Evolutionary conservation across 2,329 filamentous ascomycete species (phyloP), one percentile per base, ranked within the genome.

Genomic region (Talaromyces sp.): DNA sequence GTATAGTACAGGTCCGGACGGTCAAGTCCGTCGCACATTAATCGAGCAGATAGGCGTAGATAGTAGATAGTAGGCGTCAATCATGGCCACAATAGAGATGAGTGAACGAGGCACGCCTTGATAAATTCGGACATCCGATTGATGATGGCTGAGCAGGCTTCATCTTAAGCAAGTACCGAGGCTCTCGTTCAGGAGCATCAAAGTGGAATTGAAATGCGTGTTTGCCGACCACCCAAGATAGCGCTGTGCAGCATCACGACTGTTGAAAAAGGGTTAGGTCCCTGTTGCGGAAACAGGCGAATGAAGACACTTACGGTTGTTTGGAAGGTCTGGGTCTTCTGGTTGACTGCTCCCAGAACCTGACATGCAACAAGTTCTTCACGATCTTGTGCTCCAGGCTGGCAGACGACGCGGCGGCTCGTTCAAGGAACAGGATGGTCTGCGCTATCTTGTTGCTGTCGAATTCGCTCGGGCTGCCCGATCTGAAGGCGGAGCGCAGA

Each of bases 321-420:
- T 26, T 52, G 27, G 13, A 41, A 43, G 24, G 5, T 9, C 49
- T 52, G 27, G 49, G 73, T 24, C 67, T 67, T 32, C 68, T 60
- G 38, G 67, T 61, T 27, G 71, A 70, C 29, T 73, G 68, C 62
- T 77, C 72, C 76, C 77, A 81, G 58, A 72, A 81, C 58, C 77
- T 71, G 41, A 76, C 70, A 57, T 76, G 66, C 56, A 80, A 64
- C 59, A 81, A 62, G 59, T 76, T 80, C 64, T 75, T 79, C 62
- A 81, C 54, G 21, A 81, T 80, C 63, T 72, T 78, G 63, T 81
- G 79, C 64, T 81, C 79, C 21, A 77, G 65, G 11, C 78, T 78
- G 26, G 19, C 54, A 24, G 69, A 70, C 27, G 71, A 64, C 24
- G 73, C 68, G 24, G 74, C 63, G 8, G 78, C 79, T 56, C 71